Percentiles rank a stretch among this genome's conserved stretches.
These are phyloP conservation scores for Penium margaritaceum DNA, from an alignment of 139 green algal species.

Conservation along the genomic window DNA sequence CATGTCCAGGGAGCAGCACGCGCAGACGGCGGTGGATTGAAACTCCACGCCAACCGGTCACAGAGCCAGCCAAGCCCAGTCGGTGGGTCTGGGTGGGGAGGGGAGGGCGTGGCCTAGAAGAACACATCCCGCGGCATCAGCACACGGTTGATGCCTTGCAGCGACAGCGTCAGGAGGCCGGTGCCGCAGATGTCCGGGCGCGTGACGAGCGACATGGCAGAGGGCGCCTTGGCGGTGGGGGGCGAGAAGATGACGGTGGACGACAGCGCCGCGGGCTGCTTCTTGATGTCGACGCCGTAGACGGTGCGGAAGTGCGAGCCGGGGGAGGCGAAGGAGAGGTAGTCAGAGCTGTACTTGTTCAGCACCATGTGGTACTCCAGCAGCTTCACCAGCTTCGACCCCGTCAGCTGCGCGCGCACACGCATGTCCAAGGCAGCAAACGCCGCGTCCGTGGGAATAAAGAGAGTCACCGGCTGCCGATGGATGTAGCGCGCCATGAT, in stretches of 20 bases:
- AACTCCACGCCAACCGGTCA: no score
- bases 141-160: background rate
- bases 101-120: no score
- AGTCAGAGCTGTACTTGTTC: background rate
- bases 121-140: conserved; percentile 2
- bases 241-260: background rate
- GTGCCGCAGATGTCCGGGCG: background rate
- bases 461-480: background rate
- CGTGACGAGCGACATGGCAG: background rate
- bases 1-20: no score
- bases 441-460: background rate
- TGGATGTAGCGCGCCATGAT: background rate
- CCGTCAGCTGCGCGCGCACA: background rate
- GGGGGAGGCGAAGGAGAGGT: background rate
- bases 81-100: no score
- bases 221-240: background rate
- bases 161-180: background rate
- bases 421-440: background rate
- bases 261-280: background rate
- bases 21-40: no score
- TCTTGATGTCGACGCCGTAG: background rate
- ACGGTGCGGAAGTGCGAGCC: conserved; percentile 4
- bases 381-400: background rate
- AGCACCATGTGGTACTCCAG: conserved; percentile 8
- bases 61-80: no score